These are phyloP conservation scores for Hemerocallis citrina DNA, from an alignment of 106 monocot species.

Conservation along the genomic window DNA sequence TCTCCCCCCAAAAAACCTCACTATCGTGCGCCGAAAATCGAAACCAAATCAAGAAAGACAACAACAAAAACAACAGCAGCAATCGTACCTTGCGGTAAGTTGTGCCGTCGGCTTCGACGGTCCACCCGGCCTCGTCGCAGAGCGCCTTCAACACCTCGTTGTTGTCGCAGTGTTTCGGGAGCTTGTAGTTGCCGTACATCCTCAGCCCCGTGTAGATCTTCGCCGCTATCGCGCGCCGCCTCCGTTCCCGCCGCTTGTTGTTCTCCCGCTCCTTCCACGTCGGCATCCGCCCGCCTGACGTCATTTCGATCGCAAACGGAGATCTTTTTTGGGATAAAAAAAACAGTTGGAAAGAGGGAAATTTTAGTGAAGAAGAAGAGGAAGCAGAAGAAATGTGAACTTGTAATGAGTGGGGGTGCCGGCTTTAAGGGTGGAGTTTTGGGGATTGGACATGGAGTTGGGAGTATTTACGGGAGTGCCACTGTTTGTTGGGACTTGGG, in stretches of 20 bases:
- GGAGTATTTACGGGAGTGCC: too few relatives aligned
- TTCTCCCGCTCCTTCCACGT: conserved; percentile 67
- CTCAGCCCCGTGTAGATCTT: conserved; percentile 58
- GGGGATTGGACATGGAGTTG: too few relatives aligned
- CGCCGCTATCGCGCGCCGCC: conserved; percentile 46
- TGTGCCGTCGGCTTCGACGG: conserved; percentile 55
- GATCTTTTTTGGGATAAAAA: too few relatives aligned
- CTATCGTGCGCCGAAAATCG: too few relatives aligned
- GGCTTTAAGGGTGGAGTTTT: too few relatives aligned
- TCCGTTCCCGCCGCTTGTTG: conserved; percentile 50
- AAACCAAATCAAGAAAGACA: not conserved
- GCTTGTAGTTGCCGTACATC: conserved; percentile 51
- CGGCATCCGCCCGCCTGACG: conserved; percentile 36
- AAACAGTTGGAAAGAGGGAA: too few relatives aligned
- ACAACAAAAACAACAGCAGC: not conserved
- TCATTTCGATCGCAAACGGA: too few relatives aligned
- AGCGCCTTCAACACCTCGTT: conserved; percentile 62
- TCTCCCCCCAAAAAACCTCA: too few relatives aligned
- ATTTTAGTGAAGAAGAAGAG: too few relatives aligned
- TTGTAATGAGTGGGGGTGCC: too few relatives aligned
- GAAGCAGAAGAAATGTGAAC: too few relatives aligned
- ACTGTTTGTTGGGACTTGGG: too few relatives aligned
- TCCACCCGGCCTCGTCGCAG: conserved; percentile 55
- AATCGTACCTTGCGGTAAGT: conserved; percentile 40
- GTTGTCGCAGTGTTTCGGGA: conserved; percentile 58